Percentiles rank a stretch among this genome's conserved stretches.
Evolutionary conservation across 306 rosid species (phyloP).

Genomic region (Datisca glomerata): DNA sequence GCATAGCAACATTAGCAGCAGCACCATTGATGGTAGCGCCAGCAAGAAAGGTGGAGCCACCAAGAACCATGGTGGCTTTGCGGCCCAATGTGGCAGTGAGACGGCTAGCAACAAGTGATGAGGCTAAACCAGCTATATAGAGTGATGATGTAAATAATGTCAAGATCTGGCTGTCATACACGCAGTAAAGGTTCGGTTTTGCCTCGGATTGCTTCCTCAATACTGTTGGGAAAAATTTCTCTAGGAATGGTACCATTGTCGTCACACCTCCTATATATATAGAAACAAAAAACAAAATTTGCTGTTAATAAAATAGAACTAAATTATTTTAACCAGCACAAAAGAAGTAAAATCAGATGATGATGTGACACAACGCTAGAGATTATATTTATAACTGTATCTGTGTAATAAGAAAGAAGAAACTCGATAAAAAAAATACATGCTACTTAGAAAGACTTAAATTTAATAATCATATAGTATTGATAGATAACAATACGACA

Average conservation of each 20-base stretch:
- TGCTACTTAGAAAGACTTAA: too few relatives aligned
- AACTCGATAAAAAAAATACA: not conserved
- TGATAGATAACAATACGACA: too few relatives aligned
- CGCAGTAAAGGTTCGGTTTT: constrained; percentile 32
- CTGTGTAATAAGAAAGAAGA: not conserved
- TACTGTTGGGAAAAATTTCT: not conserved
- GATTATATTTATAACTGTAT: not conserved
- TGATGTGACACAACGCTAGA: not conserved
- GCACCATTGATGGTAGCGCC: constrained; percentile 59
- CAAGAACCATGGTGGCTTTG: constrained; percentile 38
- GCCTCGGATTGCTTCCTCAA: not conserved
- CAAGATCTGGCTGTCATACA: constrained; percentile 48
- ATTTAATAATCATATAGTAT: too few relatives aligned
- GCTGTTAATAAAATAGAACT: not conserved
- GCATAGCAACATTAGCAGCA: constrained; percentile 49
- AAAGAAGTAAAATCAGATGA: too few relatives aligned
- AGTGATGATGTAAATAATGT: constrained; percentile 65
- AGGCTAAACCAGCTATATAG: constrained; percentile 40
- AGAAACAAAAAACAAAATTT: not conserved
- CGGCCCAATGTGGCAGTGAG: constrained; percentile 28
- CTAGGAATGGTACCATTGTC: not conserved
- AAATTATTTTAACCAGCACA: too few relatives aligned
- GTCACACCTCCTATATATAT: not conserved
- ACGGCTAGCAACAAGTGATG: constrained; percentile 47
- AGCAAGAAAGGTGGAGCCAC: constrained; percentile 40